A percentile compares a stretch with the other conserved stretches of the same genome.
phyloP scores from a whole-genome alignment of 768 basidiomycete species.

The Boletus coccyginus region DNA sequence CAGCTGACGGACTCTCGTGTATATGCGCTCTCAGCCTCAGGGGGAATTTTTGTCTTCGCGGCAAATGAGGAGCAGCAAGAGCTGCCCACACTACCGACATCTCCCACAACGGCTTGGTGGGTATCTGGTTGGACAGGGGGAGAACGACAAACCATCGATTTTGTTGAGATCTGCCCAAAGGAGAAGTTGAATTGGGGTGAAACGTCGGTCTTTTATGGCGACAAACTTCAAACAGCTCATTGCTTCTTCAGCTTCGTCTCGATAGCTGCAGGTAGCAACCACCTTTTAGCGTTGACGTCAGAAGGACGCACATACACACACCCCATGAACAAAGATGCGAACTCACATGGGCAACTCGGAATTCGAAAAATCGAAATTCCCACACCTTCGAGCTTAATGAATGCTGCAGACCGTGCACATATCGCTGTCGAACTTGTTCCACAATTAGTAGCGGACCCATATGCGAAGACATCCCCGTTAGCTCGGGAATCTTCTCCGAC shows the following conservation, averaged over 20 bases:
- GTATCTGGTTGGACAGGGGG: constrained; percentile 57
- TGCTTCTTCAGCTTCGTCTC: constrained; percentile 54
- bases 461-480: constrained; percentile 43
- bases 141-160: constrained; percentile 47
- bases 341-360: constrained; percentile 82
- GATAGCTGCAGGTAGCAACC: constrained; percentile 70
- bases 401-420: constrained; percentile 24
- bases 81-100: constrained; percentile 36
- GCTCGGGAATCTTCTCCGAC: constrained; percentile 25
- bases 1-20: constrained; percentile 59
- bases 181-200: constrained; percentile 61
- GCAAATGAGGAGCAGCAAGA: constrained; percentile 49
- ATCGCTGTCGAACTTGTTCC: constrained; percentile 56
- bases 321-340: constrained; percentile 72
- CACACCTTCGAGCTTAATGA: constrained; percentile 23
- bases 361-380: constrained; percentile 59
- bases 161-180: constrained; percentile 58
- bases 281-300: constrained; percentile 70
- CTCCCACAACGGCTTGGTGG: constrained; percentile 57
- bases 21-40: constrained; percentile 77
- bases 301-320: constrained; percentile 75
- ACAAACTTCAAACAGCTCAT: constrained; percentile 9
- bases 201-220: constrained; percentile 41
- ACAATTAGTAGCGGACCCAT: constrained; percentile 51
- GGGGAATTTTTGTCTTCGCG: constrained; percentile 70